phyloP scores from a whole-genome alignment of 2,329 filamentous ascomycete genomes.

The Claviceps spartinae region DNA sequence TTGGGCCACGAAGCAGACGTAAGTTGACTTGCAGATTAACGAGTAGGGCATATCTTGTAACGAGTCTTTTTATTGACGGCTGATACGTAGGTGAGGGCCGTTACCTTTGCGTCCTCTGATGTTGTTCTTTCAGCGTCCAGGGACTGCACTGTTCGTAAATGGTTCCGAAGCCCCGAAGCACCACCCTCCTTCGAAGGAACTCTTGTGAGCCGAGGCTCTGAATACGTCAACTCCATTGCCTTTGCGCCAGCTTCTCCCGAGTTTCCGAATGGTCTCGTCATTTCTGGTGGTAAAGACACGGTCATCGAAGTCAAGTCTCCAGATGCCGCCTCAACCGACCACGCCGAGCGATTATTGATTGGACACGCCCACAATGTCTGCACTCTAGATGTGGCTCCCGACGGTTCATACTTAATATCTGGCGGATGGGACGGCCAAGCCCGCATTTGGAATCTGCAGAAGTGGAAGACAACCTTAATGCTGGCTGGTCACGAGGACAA shows the following conservation, averaged over 20 bases:
- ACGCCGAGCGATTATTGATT: constrained; percentile 73
- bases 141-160: constrained; percentile 80
- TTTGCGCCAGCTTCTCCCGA: constrained; percentile 56
- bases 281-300: constrained; percentile 82
- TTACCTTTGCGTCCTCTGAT: constrained; percentile 61
- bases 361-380: constrained; percentile 85
- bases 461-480: constrained; percentile 64
- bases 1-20: constrained; percentile 90
- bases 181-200: constrained; percentile 63
- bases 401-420: constrained; percentile 65
- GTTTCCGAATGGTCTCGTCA: constrained; percentile 65
- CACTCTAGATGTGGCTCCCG: constrained; percentile 63
- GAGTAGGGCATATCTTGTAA: neutral
- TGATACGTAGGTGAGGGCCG: constrained; percentile 60
- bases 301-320: constrained; percentile 83
- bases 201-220: constrained; percentile 66
- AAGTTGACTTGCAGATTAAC: constrained; percentile 20
- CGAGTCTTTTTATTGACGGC: neutral
- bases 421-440: constrained; percentile 90
- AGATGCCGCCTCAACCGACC: constrained; percentile 50
- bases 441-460: constrained; percentile 71
- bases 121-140: constrained; percentile 74
- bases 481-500: constrained; percentile 61
- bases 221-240: constrained; percentile 77
- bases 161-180: constrained; percentile 53